Evolutionary conservation across 495 filamentous ascomycete genomes (phyloP).

Genomic region (Xylaria flabelliformis): DNA sequence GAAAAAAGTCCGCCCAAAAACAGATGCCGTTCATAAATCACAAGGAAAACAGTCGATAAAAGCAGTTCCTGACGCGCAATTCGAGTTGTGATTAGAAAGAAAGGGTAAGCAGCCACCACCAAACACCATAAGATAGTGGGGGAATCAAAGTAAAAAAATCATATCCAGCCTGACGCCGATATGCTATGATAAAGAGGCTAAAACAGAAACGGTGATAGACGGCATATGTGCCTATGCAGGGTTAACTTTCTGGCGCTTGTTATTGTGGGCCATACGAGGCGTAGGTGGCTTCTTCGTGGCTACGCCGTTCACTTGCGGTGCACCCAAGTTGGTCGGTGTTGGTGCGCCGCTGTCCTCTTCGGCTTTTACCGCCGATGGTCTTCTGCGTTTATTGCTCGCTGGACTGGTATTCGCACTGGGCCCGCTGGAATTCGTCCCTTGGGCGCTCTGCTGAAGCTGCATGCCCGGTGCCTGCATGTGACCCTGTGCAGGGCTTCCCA

Average conservation of each 20-base stretch:
- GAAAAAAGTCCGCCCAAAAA: not conserved
- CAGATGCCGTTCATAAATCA: constrained; percentile 9
- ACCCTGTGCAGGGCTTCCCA: constrained; percentile 63
- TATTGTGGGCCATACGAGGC: constrained; percentile 46
- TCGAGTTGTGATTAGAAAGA: not conserved
- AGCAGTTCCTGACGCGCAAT: not conserved
- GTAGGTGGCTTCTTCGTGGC: constrained; percentile 50
- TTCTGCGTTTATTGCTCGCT: constrained; percentile 75
- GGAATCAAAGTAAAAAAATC: constrained; percentile 6
- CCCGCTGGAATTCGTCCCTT: constrained; percentile 71
- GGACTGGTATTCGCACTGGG: constrained; percentile 87
- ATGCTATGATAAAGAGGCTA: constrained; percentile 24
- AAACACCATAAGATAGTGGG: constrained; percentile 27
- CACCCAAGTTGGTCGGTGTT: constrained; percentile 48
- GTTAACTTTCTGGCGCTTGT: constrained; percentile 52
- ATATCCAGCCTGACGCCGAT: constrained; percentile 32
- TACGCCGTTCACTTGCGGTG: constrained; percentile 55
- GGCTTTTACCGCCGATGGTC: constrained; percentile 77
- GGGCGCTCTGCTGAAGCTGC: constrained; percentile 74
- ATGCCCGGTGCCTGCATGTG: constrained; percentile 70
- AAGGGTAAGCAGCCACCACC: constrained; percentile 3
- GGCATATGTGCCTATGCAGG: constrained; percentile 30
- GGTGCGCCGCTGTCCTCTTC: constrained; percentile 67
- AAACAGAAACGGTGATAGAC: not conserved
- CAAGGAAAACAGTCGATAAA: constrained; percentile 5